phyloP scores from a whole-genome alignment of 495 filamentous ascomycete species.

The Neurospora africana region DNA sequence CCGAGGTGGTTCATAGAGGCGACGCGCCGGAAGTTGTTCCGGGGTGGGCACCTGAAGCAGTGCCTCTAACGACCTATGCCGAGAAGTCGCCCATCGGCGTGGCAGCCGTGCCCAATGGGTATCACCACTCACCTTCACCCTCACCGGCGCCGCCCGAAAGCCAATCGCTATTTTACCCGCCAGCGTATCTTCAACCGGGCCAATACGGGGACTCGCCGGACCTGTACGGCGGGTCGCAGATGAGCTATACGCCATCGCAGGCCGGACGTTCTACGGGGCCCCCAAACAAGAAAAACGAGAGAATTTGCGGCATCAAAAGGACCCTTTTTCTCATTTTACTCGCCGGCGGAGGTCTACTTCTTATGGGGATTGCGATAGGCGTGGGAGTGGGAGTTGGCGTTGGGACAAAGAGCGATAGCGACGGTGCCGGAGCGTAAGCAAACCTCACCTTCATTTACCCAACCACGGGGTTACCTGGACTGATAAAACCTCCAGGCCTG shows the following conservation, averaged over 20 bases:
- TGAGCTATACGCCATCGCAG: not conserved
- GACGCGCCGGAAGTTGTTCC: not conserved
- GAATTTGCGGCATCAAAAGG: constrained; percentile 9
- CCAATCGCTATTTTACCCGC: not conserved
- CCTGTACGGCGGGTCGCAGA: not conserved
- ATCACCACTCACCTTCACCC: not conserved
- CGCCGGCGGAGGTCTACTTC: constrained; percentile 3
- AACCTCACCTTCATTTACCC: not conserved
- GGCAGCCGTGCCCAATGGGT: not conserved
- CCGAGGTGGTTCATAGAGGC: not conserved
- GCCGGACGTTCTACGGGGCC: not conserved
- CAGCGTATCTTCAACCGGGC: not conserved
- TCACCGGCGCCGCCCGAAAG: not conserved
- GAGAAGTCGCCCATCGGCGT: not conserved
- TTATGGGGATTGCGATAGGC: constrained; percentile 11
- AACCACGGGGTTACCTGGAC: not conserved
- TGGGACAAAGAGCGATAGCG: constrained; percentile 1
- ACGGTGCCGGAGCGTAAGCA: not conserved
- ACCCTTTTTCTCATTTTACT: constrained; percentile 7
- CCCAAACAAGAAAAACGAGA: not conserved
- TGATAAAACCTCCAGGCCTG: not conserved
- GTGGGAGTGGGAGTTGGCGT: constrained; percentile 13
- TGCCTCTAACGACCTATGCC: not conserved
- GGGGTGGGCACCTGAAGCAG: not conserved
- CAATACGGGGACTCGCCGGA: not conserved